Percentiles rank a stretch among this genome's conserved stretches.
These are phyloP conservation scores for Capronia coronata DNA, from an alignment of 2,329 filamentous ascomycete genomes.

Conservation along the genomic window DNA sequence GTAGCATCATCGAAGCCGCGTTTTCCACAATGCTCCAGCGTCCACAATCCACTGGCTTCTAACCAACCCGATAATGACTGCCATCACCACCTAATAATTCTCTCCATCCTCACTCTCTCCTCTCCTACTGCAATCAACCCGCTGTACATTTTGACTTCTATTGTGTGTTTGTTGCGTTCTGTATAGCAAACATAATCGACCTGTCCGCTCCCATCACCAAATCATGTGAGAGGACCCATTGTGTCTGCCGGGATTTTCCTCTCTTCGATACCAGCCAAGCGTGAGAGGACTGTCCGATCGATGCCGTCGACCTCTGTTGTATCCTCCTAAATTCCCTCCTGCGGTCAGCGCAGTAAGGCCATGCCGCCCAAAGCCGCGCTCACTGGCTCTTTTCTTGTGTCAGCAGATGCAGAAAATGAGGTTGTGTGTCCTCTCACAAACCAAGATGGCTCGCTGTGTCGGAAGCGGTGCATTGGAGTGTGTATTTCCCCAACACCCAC, in stretches of 20 bases:
- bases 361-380: slow-evolving; percentile 87
- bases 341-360: slow-evolving; percentile 36
- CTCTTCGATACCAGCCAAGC: slow-evolving; percentile 21
- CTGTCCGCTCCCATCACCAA: slow-evolving; percentile 1
- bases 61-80: not conserved
- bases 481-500: slow-evolving; percentile 6
- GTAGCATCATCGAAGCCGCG: slow-evolving; percentile 1
- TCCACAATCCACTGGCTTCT: not conserved
- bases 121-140: not conserved
- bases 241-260: slow-evolving; percentile 21
- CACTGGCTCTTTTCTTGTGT: slow-evolving; percentile 85
- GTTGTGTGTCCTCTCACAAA: slow-evolving; percentile 94
- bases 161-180: not conserved
- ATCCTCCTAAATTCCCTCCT: slow-evolving; percentile 20
- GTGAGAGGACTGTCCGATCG: slow-evolving; percentile 25
- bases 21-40: slow-evolving; percentile 3
- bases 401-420: slow-evolving; percentile 78
- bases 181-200: not conserved
- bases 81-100: slow-evolving; percentile 5
- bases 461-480: slow-evolving; percentile 96
- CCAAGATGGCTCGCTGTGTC: slow-evolving; percentile 92
- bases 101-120: slow-evolving; percentile 4
- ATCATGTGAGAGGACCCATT: slow-evolving; percentile 23
- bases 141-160: not conserved
- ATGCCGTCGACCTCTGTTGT: slow-evolving; percentile 24